Base-by-base conservation (phyloP, 2,329 filamentous ascomycete species). In the Calonectria naviculata region DNA sequence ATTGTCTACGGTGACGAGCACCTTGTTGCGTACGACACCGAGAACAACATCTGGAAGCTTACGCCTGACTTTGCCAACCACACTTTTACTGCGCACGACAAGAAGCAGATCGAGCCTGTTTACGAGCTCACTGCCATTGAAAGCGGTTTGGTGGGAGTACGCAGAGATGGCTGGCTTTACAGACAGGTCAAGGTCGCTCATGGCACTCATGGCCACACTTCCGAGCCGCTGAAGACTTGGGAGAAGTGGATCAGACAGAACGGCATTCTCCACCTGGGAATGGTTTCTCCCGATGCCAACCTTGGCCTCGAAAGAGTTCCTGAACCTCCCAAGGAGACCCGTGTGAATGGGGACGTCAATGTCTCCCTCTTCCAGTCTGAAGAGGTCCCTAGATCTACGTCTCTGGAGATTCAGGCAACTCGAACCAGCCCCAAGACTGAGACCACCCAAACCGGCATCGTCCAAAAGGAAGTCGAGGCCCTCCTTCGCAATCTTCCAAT, bases 201-300 rank as follows among this genome's bases (percentile, higher is more conserved):
- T 5, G 26, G 26, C 13, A 24, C 21, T 19, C n/a, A 21, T 26
- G 19, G 19, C 19, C 56, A 44, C 13, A 44, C 9, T 28, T 9
- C 19, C 4, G 56, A 61, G 38, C 15, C 12, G n/a, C 36, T 38
- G 8, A 44, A 41, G 26, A 31, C 38, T 15, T 61, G 56, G 56
- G 56, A 61, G 56, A 61, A 61, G 38, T 61, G 56, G 56, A 61
- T 61, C 19, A 41, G 56, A 38, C 56, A 61, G 56, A 61, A 61
- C 6, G 56, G 56, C 15, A 44, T 61, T 21, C 56, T 61, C 19
- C 56, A 61, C n/a, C 56, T 61, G 21, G 56, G 56, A 9, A 61
- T 61, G 56, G 38, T 44, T 19, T 41, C 56, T 29, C 56, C 56
- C 4, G 56, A 61, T 44, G 56, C 28, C 56, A 61, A 41, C 3